Evolutionary conservation across 2,329 filamentous ascomycete species (phyloP).

Genomic region (Verruconis gallopava): DNA sequence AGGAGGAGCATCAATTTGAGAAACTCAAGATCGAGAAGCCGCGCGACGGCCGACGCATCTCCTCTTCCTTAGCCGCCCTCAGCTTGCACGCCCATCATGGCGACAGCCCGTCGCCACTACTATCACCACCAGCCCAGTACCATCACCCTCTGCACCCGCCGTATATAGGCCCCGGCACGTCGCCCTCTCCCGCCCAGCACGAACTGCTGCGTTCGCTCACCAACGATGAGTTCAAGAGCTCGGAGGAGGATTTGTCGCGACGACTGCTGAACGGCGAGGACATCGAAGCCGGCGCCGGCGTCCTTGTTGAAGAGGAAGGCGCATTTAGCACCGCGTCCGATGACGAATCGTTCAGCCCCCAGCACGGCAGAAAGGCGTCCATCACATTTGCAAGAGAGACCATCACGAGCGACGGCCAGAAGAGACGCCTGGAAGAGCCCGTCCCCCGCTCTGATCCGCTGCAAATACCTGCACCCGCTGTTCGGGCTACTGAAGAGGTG

Average conservation of each 20-base stretch:
- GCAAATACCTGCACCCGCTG: slow-evolving; percentile 2
- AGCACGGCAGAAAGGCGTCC: neutral
- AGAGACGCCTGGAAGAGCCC: neutral
- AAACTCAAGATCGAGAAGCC: slow-evolving; percentile 2
- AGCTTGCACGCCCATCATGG: slow-evolving; percentile 4
- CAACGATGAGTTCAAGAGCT: slow-evolving; percentile 1
- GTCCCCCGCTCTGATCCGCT: slow-evolving; percentile 7
- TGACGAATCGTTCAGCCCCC: neutral
- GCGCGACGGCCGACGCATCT: neutral
- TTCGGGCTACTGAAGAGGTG: slow-evolving; percentile 1
- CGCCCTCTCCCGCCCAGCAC: too few relatives aligned
- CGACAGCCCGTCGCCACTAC: too few relatives aligned
- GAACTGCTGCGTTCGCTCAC: neutral
- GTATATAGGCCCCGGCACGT: too few relatives aligned
- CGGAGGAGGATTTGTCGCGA: slow-evolving; percentile 6
- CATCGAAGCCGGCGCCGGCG: slow-evolving; percentile 3
- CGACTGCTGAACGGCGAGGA: slow-evolving; percentile 5
- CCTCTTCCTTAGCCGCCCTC: slow-evolving; percentile 7
- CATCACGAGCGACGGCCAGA: neutral
- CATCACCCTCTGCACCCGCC: neutral
- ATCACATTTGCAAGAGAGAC: neutral
- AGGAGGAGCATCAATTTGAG: slow-evolving; percentile 2
- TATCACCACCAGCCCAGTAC: too few relatives aligned
- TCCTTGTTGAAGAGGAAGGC: slow-evolving; percentile 10
- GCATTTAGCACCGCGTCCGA: neutral